A percentile compares a stretch with the other conserved stretches of the same genome.
phyloP scores from a whole-genome alignment of 2,329 filamentous ascomycete genomes.

The Aspergillus melleus region DNA sequence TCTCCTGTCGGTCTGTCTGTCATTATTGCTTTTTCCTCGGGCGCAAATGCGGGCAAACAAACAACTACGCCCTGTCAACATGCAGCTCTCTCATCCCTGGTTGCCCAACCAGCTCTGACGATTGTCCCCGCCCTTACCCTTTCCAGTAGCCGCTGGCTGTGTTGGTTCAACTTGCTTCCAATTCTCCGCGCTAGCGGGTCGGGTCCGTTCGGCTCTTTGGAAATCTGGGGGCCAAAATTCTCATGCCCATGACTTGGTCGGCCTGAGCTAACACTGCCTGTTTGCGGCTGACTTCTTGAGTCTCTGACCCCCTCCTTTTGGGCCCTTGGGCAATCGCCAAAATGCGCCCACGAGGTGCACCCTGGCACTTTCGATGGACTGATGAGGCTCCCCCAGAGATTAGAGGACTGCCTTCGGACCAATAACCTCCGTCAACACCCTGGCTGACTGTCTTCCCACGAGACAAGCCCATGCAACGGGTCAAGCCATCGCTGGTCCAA shows the following conservation, averaged over 20 bases:
- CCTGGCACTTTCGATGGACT: not conserved
- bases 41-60: not conserved
- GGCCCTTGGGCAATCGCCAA: not conserved
- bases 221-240: not conserved
- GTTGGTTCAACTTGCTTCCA: not conserved
- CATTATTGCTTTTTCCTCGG: not conserved
- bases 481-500: not conserved
- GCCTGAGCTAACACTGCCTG: not conserved
- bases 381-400: not conserved
- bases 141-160: not conserved
- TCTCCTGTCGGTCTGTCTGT: not conserved
- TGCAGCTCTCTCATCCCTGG: not conserved
- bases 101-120: not conserved
- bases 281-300: not conserved
- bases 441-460: not conserved
- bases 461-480: not conserved
- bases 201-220: not conserved
- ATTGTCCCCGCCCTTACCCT: not conserved
- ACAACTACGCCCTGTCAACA: not conserved
- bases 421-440: not conserved
- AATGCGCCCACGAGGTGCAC: not conserved
- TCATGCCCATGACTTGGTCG: not conserved
- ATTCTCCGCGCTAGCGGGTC: not conserved
- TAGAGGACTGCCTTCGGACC: not conserved
- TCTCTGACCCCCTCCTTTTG: not conserved